Evolutionary conservation across 108 stramenopile genomes (phyloP), one percentile per base, ranked within the genome.

Genomic region (Epipyxis sp.): DNA sequence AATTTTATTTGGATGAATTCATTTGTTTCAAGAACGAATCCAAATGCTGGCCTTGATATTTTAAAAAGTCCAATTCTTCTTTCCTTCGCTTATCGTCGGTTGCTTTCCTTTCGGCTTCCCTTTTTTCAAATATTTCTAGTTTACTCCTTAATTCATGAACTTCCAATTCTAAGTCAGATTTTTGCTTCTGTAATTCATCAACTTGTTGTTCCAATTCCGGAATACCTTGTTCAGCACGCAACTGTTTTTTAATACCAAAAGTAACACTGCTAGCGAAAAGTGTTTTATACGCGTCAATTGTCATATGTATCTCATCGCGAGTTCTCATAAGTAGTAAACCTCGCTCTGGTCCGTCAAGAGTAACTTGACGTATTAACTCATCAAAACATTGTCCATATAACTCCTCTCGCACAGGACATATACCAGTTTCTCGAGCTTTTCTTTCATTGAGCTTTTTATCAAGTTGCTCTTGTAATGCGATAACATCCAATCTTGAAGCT

Each of bases 321-420:
- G 83, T 82, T 0, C 90, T 81, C 46, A 89, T 45, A 32, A 89
- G 84, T 45, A 90, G 61, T 37, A 90, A 80, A 35, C 90, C 90
- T 32, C 90, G 79, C 87, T 90, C 90, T 0, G 90, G 87, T 1
- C 87, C 82, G 41, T 90, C 86, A 34, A 90, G 59, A 0, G 89
- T 86, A 16, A 89, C 86, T 58, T 89, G 89, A 16, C 86, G 78
- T 40, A 87, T 87, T 42, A 87, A 42, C 67, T 85, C 86, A 69
- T 85, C 79, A 44, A 88, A 85, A 16, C 59, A 59, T 67, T 89
- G 89, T 0, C 78, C 45, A 69, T 89, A 89, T 1, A 89, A 82
- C 32, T 89, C 89, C 69, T 89, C 89, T 0, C 89, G 85, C 45
- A 89, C 89, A 40, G 88, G 85, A 68, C 89, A 90, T 25, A 90